These are phyloP conservation scores for Sporothrix sp. DNA, from an alignment of 2,329 filamentous ascomycete genomes.

Conservation along the genomic window DNA sequence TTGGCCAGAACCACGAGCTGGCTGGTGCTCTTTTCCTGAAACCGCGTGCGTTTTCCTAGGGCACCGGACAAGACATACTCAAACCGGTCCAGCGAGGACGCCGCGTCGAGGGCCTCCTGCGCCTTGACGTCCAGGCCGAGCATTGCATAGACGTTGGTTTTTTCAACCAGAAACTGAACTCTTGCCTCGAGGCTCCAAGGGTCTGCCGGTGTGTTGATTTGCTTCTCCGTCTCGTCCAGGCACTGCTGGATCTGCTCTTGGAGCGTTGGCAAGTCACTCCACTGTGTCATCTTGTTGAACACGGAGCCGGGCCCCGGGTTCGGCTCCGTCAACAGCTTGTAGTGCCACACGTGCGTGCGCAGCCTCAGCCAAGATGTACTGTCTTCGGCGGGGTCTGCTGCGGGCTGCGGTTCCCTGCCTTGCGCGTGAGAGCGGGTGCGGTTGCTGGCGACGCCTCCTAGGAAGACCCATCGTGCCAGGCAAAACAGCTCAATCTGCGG, in stretches of 20 bases:
- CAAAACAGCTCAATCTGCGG: constrained; percentile 77
- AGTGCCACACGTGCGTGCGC: constrained; percentile 62
- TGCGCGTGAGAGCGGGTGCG: neutral
- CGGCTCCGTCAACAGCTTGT: constrained; percentile 49
- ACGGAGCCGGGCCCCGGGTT: constrained; percentile 43
- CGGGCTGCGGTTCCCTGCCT: constrained; percentile 17
- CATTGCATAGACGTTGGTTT: constrained; percentile 72
- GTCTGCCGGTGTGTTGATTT: constrained; percentile 23
- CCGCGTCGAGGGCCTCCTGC: constrained; percentile 57
- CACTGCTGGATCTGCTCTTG: constrained; percentile 38
- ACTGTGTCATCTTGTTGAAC: constrained; percentile 47
- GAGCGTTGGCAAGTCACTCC: constrained; percentile 49
- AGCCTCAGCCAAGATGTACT: constrained; percentile 53
- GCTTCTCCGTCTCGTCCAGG: constrained; percentile 32
- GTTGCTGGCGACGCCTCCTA: neutral
- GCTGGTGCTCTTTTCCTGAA: constrained; percentile 68
- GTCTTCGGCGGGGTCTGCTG: constrained; percentile 23
- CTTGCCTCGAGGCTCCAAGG: constrained; percentile 39
- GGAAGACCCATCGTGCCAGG: constrained; percentile 44
- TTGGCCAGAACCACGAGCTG: constrained; percentile 86
- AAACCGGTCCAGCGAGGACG: constrained; percentile 58
- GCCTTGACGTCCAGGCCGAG: constrained; percentile 74
- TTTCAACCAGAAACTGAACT: constrained; percentile 68
- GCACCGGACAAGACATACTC: constrained; percentile 76
- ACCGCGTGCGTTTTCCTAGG: constrained; percentile 75